phyloP scores from a whole-genome alignment of 73 alveolate species.

The Blepharisma stoltei region DNA sequence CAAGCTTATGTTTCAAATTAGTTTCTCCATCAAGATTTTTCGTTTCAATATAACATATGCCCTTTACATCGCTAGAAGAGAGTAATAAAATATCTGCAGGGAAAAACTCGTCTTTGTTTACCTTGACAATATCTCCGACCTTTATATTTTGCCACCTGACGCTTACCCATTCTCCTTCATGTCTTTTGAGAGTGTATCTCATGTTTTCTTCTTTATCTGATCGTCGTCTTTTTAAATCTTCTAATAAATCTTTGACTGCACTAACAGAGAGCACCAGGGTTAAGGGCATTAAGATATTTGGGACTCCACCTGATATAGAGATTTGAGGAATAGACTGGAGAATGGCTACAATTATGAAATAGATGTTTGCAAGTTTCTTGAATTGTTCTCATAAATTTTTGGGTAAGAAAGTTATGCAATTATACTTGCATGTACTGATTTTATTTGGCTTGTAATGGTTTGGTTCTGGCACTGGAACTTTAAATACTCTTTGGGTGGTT shows the following conservation, averaged over 20 bases:
- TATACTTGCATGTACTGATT: conserved; percentile 59
- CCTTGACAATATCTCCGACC: conserved; percentile 52
- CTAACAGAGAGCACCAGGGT: not conserved
- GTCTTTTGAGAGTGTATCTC: conserved; percentile 35
- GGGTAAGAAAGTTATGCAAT: conserved; percentile 44
- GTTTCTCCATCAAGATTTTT: conserved; percentile 97
- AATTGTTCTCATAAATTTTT: conserved; percentile 74
- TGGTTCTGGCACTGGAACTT: conserved; percentile 4
- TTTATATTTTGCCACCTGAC: not conserved
- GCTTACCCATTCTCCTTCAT: conserved; percentile 33
- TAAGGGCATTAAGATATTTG: conserved; percentile 4
- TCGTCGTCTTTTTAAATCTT: conserved; percentile 15
- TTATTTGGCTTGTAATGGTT: conserved; percentile 30
- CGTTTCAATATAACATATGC: conserved; percentile 94
- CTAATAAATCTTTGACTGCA: conserved; percentile 20
- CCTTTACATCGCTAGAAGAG: conserved; percentile 85
- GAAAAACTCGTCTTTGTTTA: conserved; percentile 73
- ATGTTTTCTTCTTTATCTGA: conserved; percentile 33
- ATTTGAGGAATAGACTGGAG: conserved; percentile 55
- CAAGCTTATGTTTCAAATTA: conserved; percentile 90
- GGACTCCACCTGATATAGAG: conserved; percentile 1
- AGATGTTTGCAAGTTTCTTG: conserved; percentile 68
- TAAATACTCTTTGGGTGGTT: not conserved
- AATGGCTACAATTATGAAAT: conserved; percentile 73
- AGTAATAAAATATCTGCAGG: conserved; percentile 97